phyloP scores from a whole-genome alignment of 805 yeast species.

The Wickerhamomyces sydowiorum region DNA sequence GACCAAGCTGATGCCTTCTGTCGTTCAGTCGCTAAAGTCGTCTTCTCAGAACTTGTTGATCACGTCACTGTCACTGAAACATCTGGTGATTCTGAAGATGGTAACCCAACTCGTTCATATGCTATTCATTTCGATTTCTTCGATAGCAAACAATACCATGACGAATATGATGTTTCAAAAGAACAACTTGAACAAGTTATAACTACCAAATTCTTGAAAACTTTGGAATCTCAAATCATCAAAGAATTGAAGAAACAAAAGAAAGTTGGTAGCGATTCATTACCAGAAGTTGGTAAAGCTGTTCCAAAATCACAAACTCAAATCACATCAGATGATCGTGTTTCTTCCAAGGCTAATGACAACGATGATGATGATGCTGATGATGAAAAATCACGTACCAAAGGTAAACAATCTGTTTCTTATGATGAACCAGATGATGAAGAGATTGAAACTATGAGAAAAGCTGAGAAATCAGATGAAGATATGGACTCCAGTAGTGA shows the following conservation, averaged over 20 bases:
- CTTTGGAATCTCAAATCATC: conserved; percentile 65
- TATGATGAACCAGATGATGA: conserved; percentile 96
- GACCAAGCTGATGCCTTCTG: conserved; percentile 90
- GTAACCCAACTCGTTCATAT: conserved; percentile 59
- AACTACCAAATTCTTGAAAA: conserved; percentile 55
- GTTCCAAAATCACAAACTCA: conserved; percentile 51
- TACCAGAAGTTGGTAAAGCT: conserved; percentile 67
- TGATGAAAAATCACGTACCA: conserved; percentile 52
- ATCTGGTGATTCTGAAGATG: conserved; percentile 53
- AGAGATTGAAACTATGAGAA: conserved; percentile 83
- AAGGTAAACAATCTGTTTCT: conserved; percentile 81
- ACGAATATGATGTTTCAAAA: conserved; percentile 84
- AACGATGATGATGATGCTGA: conserved; percentile 55
- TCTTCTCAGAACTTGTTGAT: conserved; percentile 84
- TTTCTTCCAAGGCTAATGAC: conserved; percentile 28
- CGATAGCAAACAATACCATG: conserved; percentile 67
- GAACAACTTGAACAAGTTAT: conserved; percentile 71
- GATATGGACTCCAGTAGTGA: conserved; percentile 38
- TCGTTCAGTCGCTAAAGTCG: conserved; percentile 79
- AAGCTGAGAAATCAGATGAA: conserved; percentile 74
- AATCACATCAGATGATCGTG: conserved; percentile 29
- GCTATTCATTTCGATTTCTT: conserved; percentile 71
- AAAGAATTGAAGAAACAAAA: conserved; percentile 82
- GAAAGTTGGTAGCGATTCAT: conserved; percentile 41
- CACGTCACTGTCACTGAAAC: conserved; percentile 83